Conservation (phyloP, 805 yeast genomes). For the Monosporozyma unispora region DNA sequence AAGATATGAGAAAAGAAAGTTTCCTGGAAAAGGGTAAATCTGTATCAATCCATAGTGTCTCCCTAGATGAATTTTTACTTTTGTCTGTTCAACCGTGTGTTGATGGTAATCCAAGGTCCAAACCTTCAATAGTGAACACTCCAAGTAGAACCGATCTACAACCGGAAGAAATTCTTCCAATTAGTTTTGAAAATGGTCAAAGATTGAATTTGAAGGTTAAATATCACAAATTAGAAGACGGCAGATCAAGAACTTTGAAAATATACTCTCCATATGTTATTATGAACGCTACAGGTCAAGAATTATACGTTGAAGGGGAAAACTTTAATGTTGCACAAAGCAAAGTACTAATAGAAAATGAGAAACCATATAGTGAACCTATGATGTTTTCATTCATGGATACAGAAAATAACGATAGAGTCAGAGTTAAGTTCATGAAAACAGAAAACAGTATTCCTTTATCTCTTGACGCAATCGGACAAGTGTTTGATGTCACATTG, state of each 20-base stretch:
- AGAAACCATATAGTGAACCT: conserved; percentile 38
- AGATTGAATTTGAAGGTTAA: conserved; percentile 52
- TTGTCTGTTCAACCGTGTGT: conserved; percentile 59
- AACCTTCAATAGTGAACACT: conserved; percentile 35
- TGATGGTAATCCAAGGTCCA: conserved; percentile 30
- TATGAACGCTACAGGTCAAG: conserved; percentile 68
- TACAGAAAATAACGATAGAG: conserved; percentile 56
- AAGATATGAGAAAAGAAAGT: conserved; percentile 58
- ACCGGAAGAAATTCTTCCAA: conserved; percentile 43
- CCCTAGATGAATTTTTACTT: conserved; percentile 59
- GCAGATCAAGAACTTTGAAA: conserved; percentile 49
- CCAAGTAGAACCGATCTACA: conserved; percentile 46
- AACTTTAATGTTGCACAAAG: conserved; percentile 45
- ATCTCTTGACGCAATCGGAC: conserved; percentile 87
- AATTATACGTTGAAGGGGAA: conserved; percentile 49
- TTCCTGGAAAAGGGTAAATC: conserved; percentile 53
- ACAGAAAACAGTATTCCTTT: conserved; percentile 65
- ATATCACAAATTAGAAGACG: conserved; percentile 44
- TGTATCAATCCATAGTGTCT: conserved; percentile 73
- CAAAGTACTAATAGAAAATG: conserved; percentile 25
- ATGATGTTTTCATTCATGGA: conserved; percentile 78
- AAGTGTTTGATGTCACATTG: conserved; percentile 48
- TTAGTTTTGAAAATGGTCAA: conserved; percentile 60
- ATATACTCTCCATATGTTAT: conserved; percentile 82
- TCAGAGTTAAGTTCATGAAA: conserved; percentile 53